Evolutionary conservation across 2,329 filamentous ascomycete species (phyloP).

Genomic region (Sporothrix humicola): DNA sequence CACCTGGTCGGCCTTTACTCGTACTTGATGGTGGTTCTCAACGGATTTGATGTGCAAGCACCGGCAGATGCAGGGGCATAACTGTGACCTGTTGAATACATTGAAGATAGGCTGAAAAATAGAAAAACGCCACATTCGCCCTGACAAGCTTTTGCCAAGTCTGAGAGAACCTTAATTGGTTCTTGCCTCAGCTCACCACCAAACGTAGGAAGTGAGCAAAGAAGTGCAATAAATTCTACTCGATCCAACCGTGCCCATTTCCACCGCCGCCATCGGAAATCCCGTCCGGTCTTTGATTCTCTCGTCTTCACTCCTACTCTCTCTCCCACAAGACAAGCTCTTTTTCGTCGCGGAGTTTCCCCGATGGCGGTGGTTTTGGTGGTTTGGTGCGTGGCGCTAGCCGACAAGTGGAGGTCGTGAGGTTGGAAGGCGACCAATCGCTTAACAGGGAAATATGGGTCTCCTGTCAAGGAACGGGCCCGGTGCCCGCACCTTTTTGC

Average conservation of each 20-base stretch:
- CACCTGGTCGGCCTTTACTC: constrained; percentile 11
- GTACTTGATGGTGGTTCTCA: constrained; percentile 24
- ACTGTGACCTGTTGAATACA: neutral
- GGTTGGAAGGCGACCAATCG: neutral
- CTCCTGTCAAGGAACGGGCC: neutral
- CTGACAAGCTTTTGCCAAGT: constrained; percentile 8
- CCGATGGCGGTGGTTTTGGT: neutral
- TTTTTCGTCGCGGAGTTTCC: neutral
- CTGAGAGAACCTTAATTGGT: neutral
- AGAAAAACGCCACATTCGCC: neutral
- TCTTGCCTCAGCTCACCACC: no score
- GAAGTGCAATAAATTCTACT: neutral
- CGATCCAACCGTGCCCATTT: no score
- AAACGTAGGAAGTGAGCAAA: neutral
- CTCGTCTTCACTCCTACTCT: no score
- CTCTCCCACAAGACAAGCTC: no score
- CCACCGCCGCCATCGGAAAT: neutral
- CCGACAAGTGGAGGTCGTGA: neutral
- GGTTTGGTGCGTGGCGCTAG: neutral
- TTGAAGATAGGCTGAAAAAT: no score
- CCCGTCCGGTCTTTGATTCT: no score
- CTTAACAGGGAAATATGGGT: neutral
- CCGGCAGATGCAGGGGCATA: neutral
- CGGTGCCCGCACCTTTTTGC: no score
- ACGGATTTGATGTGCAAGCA: constrained; percentile 6